Conservation (phyloP, 257 asterid species). For the Avicennia marina region DNA sequence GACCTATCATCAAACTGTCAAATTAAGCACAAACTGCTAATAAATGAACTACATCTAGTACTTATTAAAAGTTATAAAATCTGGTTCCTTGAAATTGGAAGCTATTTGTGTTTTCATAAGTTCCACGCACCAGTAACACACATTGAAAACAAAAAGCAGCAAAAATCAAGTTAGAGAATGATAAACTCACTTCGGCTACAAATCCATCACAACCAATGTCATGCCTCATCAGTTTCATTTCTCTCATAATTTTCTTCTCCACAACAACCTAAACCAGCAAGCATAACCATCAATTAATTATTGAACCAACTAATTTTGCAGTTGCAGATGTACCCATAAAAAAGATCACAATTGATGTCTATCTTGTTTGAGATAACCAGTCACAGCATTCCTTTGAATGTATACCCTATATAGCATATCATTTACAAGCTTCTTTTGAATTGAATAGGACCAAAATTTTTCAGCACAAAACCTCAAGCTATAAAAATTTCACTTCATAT, state of each 20-base stretch:
- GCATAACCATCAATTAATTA: not conserved
- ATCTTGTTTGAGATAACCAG: no score
- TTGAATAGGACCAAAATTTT: no score
- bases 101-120: not conserved
- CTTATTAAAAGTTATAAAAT: not conserved
- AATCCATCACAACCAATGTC: conserved; percentile 60
- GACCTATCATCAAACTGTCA: conserved; percentile 37
- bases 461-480: no score
- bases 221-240: conserved; percentile 53
- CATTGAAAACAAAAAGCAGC: not conserved
- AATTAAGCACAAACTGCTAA: not conserved
- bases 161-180: not conserved
- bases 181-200: conserved; percentile 54
- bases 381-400: no score
- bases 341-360: no score
- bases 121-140: not conserved
- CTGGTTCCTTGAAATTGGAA: not conserved
- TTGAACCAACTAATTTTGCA: not conserved
- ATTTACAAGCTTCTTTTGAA: no score
- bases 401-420: no score
- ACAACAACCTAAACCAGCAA: conserved; percentile 52
- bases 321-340: not conserved
- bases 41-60: not conserved
- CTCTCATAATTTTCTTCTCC: conserved; percentile 67
- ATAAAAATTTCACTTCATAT: no score